phyloP scores from a whole-genome alignment of 768 basidiomycete genomes.

The Tricholoma furcatifolium region DNA sequence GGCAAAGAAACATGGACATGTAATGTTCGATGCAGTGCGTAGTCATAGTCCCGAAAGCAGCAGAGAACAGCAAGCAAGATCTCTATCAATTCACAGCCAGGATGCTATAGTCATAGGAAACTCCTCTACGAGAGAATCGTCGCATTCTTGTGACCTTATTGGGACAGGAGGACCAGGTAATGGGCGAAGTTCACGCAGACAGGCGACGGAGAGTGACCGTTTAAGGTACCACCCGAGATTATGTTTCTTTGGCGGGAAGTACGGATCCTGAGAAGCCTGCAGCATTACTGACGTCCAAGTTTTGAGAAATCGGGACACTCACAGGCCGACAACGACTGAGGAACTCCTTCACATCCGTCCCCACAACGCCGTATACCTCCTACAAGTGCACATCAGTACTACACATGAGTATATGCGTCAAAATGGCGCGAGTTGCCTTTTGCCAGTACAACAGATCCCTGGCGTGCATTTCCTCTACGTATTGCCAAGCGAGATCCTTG shows the following conservation, averaged over 20 bases:
- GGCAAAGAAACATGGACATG: background rate
- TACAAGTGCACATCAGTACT: conserved; percentile 3
- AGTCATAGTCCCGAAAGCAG: background rate
- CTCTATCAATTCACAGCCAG: background rate
- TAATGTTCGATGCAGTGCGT: background rate
- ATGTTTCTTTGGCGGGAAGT: conserved; percentile 33
- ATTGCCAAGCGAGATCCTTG: conserved; percentile 32
- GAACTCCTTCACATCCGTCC: conserved; percentile 27
- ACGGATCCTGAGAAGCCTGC: conserved; percentile 32
- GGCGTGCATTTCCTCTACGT: conserved; percentile 34
- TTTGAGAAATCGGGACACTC: conserved; percentile 8
- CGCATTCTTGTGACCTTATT: background rate
- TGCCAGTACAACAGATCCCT: conserved; percentile 36
- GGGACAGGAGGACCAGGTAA: conserved; percentile 2
- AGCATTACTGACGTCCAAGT: background rate
- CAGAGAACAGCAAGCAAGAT: background rate
- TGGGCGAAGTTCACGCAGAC: conserved; percentile 31
- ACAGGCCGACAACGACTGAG: conserved; percentile 29
- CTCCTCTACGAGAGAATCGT: background rate
- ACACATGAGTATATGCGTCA: background rate
- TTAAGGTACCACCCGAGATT: conserved; percentile 39
- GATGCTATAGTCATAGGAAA: background rate
- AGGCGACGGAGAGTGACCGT: conserved; percentile 35
- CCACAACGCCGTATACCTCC: conserved; percentile 32
- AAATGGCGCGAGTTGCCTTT: conserved; percentile 19